phyloP scores from a whole-genome alignment of 495 filamentous ascomycete genomes.

The Trichoderma erinaceum region DNA sequence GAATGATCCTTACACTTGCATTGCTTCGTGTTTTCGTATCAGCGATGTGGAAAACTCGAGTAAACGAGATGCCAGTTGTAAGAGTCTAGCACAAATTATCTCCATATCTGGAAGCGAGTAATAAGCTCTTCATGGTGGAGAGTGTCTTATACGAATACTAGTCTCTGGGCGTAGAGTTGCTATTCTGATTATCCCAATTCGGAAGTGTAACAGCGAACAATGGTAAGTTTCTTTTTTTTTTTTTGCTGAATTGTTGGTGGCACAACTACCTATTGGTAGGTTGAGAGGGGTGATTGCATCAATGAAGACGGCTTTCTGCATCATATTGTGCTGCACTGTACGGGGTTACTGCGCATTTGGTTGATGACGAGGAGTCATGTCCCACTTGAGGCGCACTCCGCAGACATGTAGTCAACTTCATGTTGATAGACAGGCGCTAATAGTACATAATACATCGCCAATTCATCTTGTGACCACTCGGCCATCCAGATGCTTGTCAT shows the following conservation, averaged over 20 bases:
- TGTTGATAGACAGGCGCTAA: neutral
- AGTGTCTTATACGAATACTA: too few relatives aligned
- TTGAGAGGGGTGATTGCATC: neutral
- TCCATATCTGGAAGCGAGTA: too few relatives aligned
- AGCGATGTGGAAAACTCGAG: too few relatives aligned
- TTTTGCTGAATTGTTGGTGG: neutral
- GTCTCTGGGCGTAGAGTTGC: too few relatives aligned
- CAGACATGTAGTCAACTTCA: neutral
- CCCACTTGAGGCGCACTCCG: neutral
- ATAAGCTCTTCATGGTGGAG: too few relatives aligned
- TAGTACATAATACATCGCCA: neutral
- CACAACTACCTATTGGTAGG: neutral
- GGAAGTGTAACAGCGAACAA: neutral
- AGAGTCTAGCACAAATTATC: too few relatives aligned
- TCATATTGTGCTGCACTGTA: neutral
- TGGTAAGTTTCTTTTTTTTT: neutral
- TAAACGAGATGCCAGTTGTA: too few relatives aligned
- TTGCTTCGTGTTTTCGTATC: too few relatives aligned
- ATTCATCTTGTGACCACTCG: neutral
- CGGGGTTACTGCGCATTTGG: neutral
- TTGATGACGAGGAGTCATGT: neutral
- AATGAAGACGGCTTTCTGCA: neutral
- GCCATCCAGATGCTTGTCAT: neutral
- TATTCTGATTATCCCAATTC: neutral
- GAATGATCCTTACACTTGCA: too few relatives aligned